phyloP scores from a whole-genome alignment of 768 basidiomycete genomes.

The Pisolithus orientalis region DNA sequence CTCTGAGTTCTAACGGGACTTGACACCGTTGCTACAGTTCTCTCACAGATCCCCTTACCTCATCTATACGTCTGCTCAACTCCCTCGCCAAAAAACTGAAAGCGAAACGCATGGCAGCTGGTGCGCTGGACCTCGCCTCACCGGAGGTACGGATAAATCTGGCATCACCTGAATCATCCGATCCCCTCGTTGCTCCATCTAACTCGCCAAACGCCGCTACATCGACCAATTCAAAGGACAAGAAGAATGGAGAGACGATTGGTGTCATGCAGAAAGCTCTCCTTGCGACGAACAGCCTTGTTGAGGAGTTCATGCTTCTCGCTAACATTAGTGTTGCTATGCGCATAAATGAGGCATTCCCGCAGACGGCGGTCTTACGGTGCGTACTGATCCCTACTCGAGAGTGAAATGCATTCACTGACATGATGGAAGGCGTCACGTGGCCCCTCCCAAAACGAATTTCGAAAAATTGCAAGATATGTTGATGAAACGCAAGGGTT shows the following conservation, averaged over 20 bases:
- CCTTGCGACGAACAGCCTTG: slow-evolving; percentile 90
- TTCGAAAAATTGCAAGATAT: slow-evolving; percentile 96
- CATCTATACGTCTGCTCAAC: slow-evolving; percentile 86
- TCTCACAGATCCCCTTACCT: slow-evolving; percentile 72
- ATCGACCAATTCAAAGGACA: neutral
- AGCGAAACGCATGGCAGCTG: slow-evolving; percentile 83
- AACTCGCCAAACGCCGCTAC: neutral
- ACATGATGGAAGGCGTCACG: slow-evolving; percentile 57
- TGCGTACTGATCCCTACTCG: slow-evolving; percentile 21
- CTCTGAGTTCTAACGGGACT: neutral
- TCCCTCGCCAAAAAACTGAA: slow-evolving; percentile 78
- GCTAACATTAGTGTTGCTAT: slow-evolving; percentile 92
- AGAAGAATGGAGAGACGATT: slow-evolving; percentile 31
- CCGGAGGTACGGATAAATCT: slow-evolving; percentile 98
- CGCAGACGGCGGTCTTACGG: slow-evolving; percentile 91
- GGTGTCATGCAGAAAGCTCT: slow-evolving; percentile 95
- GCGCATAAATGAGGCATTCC: slow-evolving; percentile 91
- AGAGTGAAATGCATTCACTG: neutral
- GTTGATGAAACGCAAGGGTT: slow-evolving; percentile 73
- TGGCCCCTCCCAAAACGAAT: slow-evolving; percentile 86
- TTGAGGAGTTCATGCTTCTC: slow-evolving; percentile 98
- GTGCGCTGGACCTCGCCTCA: slow-evolving; percentile 96
- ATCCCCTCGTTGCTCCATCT: slow-evolving; percentile 41
- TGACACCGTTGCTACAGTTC: slow-evolving; percentile 38
- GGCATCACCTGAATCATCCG: slow-evolving; percentile 87